A percentile compares a stretch with the other conserved stretches of the same genome.
Evolutionary conservation across 208 protist genomes (phyloP).

Genomic region (Porcisia hertigi): DNA sequence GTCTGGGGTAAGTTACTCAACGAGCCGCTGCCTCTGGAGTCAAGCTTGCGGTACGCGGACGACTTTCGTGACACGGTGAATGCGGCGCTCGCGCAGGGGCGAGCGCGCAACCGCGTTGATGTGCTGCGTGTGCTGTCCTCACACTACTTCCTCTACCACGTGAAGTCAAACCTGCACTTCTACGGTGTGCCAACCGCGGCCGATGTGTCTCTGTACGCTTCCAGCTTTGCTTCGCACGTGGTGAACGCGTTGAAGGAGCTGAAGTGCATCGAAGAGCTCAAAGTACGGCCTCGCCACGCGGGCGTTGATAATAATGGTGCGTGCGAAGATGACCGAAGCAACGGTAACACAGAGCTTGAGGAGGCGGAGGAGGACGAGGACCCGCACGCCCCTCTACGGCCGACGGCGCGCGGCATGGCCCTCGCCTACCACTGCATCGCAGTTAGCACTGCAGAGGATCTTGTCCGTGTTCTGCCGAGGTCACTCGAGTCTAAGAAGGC

Average conservation of each 20-base stretch:
- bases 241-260: constrained; percentile 48
- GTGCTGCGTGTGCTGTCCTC: constrained; percentile 77
- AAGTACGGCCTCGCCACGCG: neutral
- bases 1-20: constrained; percentile 72
- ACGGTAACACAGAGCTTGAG: neutral
- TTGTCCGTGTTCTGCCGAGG: constrained; percentile 36
- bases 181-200: constrained; percentile 71
- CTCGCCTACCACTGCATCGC: constrained; percentile 62
- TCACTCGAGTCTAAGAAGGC: constrained; percentile 25
- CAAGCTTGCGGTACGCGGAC: constrained; percentile 70
- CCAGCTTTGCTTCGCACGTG: constrained; percentile 67
- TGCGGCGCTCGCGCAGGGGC: constrained; percentile 65
- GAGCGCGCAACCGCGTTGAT: constrained; percentile 52
- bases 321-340: constrained; percentile 1
- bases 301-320: neutral
- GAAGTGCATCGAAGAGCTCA: constrained; percentile 51
- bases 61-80: constrained; percentile 84
- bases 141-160: constrained; percentile 86
- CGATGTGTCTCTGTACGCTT: constrained; percentile 75
- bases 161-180: constrained; percentile 74
- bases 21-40: constrained; percentile 83
- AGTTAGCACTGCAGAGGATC: constrained; percentile 52
- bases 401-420: constrained; percentile 65
- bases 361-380: constrained; percentile 47
- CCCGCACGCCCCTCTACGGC: constrained; percentile 43